phyloP scores from a whole-genome alignment of 331 rosid genomes.

The Quercus phellos region DNA sequence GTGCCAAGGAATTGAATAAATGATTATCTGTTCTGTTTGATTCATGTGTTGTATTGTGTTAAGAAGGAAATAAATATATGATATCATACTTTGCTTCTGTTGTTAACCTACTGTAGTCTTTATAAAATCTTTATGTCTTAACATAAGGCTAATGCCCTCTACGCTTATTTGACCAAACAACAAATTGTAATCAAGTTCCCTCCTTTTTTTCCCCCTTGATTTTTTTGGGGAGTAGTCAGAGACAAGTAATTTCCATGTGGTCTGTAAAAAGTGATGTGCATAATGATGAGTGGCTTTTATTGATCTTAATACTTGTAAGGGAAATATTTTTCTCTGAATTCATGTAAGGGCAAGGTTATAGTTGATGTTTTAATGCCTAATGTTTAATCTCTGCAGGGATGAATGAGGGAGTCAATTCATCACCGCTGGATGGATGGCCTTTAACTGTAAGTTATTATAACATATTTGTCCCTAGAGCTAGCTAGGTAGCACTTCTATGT shows the following conservation, averaged over 20 bases:
- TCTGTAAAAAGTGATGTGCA: not conserved
- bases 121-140: not conserved
- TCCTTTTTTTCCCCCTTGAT: not conserved
- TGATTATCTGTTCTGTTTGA: not conserved
- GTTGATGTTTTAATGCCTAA: constrained; percentile 9
- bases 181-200: not conserved
- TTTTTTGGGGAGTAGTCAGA: not conserved
- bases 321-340: not conserved
- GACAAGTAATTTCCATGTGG: not conserved
- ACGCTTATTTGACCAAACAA: not conserved
- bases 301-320: not conserved
- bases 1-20: not conserved
- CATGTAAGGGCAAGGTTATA: not conserved
- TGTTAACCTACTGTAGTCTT: not conserved
- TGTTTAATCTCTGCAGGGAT: constrained; percentile 29
- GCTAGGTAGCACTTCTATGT: constrained; percentile 2
- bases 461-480: constrained; percentile 13
- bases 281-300: not conserved
- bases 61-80: not conserved
- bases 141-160: not conserved
- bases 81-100: not conserved
- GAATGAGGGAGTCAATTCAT: constrained; percentile 20
- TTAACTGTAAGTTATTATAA: constrained; percentile 29
- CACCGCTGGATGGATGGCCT: constrained; percentile 27
- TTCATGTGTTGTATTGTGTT: not conserved